A percentile compares a stretch with the other conserved stretches of the same genome.
Evolutionary conservation across 2,329 filamentous ascomycete species (phyloP).

Genomic region (Orbilia brochopaga): DNA sequence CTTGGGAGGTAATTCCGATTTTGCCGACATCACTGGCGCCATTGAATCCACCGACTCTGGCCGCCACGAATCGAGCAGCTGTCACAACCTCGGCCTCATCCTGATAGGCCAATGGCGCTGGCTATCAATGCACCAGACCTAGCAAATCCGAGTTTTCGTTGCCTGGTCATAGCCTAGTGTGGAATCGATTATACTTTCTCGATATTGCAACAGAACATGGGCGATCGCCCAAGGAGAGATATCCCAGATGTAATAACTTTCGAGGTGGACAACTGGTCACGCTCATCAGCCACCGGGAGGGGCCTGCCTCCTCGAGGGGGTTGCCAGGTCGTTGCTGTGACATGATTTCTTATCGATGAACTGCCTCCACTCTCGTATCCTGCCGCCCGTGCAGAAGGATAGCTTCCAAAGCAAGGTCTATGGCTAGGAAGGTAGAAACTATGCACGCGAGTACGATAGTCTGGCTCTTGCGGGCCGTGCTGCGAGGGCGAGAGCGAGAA

Average conservation of each 20-base stretch:
- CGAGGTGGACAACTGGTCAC: conserved; percentile 30
- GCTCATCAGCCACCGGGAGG: not conserved
- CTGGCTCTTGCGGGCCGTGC: too few relatives aligned
- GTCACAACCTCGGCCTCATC: not conserved
- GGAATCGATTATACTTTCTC: conserved; percentile 17
- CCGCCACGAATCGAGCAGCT: conserved; percentile 42
- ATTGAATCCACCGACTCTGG: conserved; percentile 20
- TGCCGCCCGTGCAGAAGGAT: conserved; percentile 1
- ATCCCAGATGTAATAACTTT: not conserved
- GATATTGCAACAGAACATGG: conserved; percentile 35
- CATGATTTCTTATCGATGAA: not conserved
- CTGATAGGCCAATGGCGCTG: conserved; percentile 12
- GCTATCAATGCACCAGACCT: conserved; percentile 14
- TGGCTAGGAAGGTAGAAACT: not conserved
- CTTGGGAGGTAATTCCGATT: conserved; percentile 19
- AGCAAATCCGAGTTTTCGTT: conserved; percentile 8
- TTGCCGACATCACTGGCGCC: conserved; percentile 12
- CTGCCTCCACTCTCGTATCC: not conserved
- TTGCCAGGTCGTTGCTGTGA: not conserved
- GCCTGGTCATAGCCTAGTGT: conserved; percentile 20
- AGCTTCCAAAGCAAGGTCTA: not conserved
- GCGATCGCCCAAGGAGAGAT: too few relatives aligned
- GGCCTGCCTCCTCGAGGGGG: not conserved
- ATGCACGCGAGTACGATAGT: not conserved
- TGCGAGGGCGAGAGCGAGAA: too few relatives aligned